Evolutionary conservation across 371 early-diverging fungal species (phyloP), one percentile per base, ranked within the genome.

Genomic region (Actinomortierella wolfii): DNA sequence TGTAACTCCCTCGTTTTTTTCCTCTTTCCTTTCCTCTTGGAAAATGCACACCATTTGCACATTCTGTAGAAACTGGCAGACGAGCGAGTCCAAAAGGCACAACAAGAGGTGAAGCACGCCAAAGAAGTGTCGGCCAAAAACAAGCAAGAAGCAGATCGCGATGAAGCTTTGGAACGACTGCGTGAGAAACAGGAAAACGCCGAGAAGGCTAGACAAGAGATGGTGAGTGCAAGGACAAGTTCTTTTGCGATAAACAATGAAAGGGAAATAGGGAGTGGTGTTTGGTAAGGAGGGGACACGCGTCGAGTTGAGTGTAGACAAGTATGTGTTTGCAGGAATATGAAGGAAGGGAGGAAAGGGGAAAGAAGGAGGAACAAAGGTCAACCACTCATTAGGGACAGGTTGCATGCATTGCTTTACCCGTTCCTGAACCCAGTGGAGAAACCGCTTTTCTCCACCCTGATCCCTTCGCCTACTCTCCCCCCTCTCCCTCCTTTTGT

Each of bases 121-220:
- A 71, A 62, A 26, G 56, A 57, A n/a, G 73, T 71, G 52, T 66
- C 62, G 20, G 73, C 61, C 24, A 65, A 51, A 48, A 71, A 48
- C 51, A 61, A 41, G 20, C 63, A 59, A 6, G 63, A 61, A 8
- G 56, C 61, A 24, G 67, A 43, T 24, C 58, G 67, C 8, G 66
- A 59, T 50, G 73, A 65, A 41, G 59, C 64, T 18, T 25, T 66
- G 46, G 59, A 71, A 20, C 57, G 61, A 21, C 54, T 66, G 58
- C 70, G 71, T 21, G 71, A 65, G 45, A 71, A 71, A 48, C 71
- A 71, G 48, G 71, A 71, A 29, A 71, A 65, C 28, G 71, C 71
- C 9, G 71, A 65, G 44, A 61, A 61, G 18, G 66, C 52, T 25
- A 65, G 71, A 47, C 61, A 61, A 23, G 71, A 71, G 26, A 65